Conservation (phyloP, 169 alveolate species). For the Amoebophrya sp. region DNA sequence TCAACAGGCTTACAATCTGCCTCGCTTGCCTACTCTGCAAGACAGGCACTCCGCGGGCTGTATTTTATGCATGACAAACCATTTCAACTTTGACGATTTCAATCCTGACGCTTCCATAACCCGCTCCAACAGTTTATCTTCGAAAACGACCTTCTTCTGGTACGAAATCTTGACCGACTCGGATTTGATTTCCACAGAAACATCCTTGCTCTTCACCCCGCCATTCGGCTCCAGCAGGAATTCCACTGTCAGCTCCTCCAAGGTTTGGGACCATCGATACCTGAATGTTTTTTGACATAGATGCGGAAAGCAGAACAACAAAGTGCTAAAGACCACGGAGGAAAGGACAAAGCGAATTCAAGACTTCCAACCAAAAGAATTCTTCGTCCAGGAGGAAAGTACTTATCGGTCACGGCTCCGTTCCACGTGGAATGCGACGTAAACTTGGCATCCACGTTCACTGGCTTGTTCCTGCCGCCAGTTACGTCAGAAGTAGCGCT, state of each 20-base stretch:
- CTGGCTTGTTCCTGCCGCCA: too few species aligned
- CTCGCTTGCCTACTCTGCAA: too few species aligned
- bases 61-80: too few species aligned
- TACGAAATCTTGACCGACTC: neutral
- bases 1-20: too few species aligned
- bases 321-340: too few species aligned
- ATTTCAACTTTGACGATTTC: too few species aligned
- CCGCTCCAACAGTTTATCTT: neutral
- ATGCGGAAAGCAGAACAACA: too few species aligned
- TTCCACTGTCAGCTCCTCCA: slow-evolving; percentile 41
- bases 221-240: neutral
- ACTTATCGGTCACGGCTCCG: neutral
- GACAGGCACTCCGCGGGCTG: too few species aligned
- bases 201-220: neutral
- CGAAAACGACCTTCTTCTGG: neutral
- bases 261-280: slow-evolving; percentile 42
- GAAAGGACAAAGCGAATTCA: neutral
- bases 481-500: too few species aligned
- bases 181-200: neutral
- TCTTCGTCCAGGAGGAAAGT: neutral
- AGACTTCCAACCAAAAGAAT: neutral
- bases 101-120: too few species aligned
- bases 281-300: too few species aligned
- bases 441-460: neutral
- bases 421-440: neutral